Evolutionary conservation across 192 early-diverging fungal species (phyloP), one percentile per base, ranked within the genome.

Genomic region (Polychytrium aggregatum): DNA sequence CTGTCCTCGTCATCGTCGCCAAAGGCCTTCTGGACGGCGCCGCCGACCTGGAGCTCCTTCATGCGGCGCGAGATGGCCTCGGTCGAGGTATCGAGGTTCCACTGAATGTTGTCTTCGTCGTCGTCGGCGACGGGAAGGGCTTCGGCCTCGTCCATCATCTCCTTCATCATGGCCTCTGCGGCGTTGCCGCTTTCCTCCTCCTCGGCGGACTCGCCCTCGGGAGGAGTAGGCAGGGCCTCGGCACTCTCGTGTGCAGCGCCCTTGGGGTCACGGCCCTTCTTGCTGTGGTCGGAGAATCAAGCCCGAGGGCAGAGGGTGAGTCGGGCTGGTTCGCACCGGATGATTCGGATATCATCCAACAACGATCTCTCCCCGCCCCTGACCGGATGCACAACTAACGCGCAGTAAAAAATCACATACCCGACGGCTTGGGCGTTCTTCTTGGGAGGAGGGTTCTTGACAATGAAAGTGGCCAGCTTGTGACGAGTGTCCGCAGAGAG

Each of bases 401-500:
- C 45, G 18, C 9, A 44, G 18, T 17, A 21, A 36, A 14, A 48
- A 4, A 20, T 20, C n/a, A 36, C 3, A 41, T 6, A 51, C 36
- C 3, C n/a, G 18, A 46, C 52, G 47, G 43, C 41, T 60, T 60
- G 45, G 9, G 22, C 47, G 46, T 59, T 42, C 61, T 56, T 7
- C 49, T 47, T 22, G 4, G 50, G 74, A 38, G 92, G 92, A 46
- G 89, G 90, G 68, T 98, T 83, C 74, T 91, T 93, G 56, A 92
- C 42, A 52, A 98, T 94, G 63, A 63, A 98, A 8, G 86, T 84
- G 37, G 82, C 67, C 48, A 96, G 75, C 59, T 88, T 86, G 50
- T 98, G 94, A 38, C 79, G 70, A 73, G 86, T 88, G 57, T 93
- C 90, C 22, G 81, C 90, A 43, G 78, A 68, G 48, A 76, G 72